A percentile compares a stretch with the other conserved stretches of the same genome.
Evolutionary conservation across 164 flowering plant species (phyloP).

Genomic region (Liriodendron chinense): DNA sequence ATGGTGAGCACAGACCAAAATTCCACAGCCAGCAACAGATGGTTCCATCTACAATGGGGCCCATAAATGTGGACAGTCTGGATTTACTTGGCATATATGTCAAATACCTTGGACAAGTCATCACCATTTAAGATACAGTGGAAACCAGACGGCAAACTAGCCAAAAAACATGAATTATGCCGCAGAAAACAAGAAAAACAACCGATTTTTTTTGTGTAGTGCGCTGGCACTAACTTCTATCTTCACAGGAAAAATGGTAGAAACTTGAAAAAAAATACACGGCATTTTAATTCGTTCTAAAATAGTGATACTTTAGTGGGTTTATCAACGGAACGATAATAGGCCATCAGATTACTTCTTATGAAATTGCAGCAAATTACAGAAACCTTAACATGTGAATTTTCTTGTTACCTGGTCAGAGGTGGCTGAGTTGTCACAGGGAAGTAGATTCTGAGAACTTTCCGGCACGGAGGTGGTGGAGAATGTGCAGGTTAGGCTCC

Average conservation of each 20-base stretch:
- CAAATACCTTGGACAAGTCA: background rate
- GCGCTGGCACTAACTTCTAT: background rate
- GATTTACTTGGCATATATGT: too few species aligned
- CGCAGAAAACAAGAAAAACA: background rate
- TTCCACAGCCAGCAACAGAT: background rate
- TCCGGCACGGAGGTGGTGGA: slow-evolving; percentile 28
- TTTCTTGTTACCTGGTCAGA: slow-evolving; percentile 46
- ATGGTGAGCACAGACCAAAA: background rate
- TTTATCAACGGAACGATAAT: too few species aligned
- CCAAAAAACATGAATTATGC: background rate
- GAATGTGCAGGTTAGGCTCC: slow-evolving; percentile 59
- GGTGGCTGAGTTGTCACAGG: slow-evolving; percentile 45
- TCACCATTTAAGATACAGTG: background rate
- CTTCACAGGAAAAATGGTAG: background rate
- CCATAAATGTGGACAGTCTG: background rate
- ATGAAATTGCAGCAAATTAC: background rate
- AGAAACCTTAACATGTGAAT: background rate
- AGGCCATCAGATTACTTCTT: background rate
- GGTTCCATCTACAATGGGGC: background rate
- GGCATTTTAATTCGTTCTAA: background rate
- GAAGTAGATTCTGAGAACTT: slow-evolving; percentile 33
- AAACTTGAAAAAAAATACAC: background rate
- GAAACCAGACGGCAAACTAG: background rate
- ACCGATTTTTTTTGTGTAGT: background rate
- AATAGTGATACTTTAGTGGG: too few species aligned